phyloP scores from a whole-genome alignment of 495 filamentous ascomycete species.

The Penicillium coprophilum region DNA sequence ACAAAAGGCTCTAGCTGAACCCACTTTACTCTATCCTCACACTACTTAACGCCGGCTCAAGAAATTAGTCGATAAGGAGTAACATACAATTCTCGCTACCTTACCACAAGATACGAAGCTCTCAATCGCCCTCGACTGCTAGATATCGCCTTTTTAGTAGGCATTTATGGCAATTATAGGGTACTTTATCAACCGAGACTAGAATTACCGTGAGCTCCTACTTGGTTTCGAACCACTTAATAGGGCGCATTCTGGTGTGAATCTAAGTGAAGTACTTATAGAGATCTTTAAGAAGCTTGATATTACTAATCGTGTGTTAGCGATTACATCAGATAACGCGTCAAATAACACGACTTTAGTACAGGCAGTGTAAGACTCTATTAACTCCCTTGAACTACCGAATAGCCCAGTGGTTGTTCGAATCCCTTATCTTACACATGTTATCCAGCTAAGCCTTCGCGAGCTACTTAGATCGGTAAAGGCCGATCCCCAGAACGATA shows the following conservation, averaged over 20 bases:
- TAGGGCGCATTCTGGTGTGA: constrained; percentile 8
- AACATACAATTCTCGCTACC: constrained; percentile 8
- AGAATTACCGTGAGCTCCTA: constrained; percentile 23
- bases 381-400: background rate
- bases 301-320: constrained; percentile 15
- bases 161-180: constrained; percentile 24
- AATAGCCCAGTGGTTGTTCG: too few species aligned
- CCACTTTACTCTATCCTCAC: background rate
- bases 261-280: constrained; percentile 18
- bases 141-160: constrained; percentile 9
- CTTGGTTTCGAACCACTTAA: constrained; percentile 24
- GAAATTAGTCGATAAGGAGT: background rate
- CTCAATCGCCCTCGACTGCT: constrained; percentile 20
- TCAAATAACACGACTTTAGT: constrained; percentile 24
- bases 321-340: constrained; percentile 24
- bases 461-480: constrained; percentile 20
- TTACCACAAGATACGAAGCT: constrained; percentile 4
- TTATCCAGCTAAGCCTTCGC: constrained; percentile 23
- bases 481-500: background rate
- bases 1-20: background rate
- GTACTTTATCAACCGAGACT: background rate
- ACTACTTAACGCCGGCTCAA: background rate
- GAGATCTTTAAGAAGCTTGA: constrained; percentile 12
- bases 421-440: constrained; percentile 1
- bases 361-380: constrained; percentile 5